These are phyloP conservation scores for Phytophthora constricta DNA, from an alignment of 352 stramenopile genomes.

Conservation along the genomic window DNA sequence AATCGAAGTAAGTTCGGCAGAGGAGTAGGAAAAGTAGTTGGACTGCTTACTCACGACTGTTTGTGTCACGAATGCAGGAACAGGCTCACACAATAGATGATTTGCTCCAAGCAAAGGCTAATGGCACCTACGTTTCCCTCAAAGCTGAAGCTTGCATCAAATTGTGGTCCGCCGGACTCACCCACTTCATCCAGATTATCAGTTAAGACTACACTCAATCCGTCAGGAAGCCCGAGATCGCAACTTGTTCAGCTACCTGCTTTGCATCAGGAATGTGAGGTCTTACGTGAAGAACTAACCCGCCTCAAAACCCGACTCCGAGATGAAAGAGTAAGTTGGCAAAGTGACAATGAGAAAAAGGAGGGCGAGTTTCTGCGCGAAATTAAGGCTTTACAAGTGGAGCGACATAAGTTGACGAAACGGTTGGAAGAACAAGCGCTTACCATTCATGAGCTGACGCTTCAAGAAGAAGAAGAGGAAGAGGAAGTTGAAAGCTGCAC, in stretches of 20 bases:
- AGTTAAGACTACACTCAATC: not conserved
- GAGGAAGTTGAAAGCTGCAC: slow-evolving; percentile 32
- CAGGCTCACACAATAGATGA: slow-evolving; percentile 83
- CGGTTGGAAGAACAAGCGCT: slow-evolving; percentile 65
- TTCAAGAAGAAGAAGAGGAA: slow-evolving; percentile 68
- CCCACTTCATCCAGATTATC: slow-evolving; percentile 6
- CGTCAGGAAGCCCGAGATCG: slow-evolving; percentile 10
- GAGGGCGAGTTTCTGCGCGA: slow-evolving; percentile 47
- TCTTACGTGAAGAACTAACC: slow-evolving; percentile 23
- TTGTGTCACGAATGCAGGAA: slow-evolving; percentile 40
- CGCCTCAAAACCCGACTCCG: slow-evolving; percentile 26
- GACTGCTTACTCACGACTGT: not conserved
- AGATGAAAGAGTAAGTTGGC: slow-evolving; percentile 36
- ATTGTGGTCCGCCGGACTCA: slow-evolving; percentile 9
- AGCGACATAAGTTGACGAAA: slow-evolving; percentile 51
- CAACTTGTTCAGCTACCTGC: slow-evolving; percentile 9
- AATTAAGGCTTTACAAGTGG: slow-evolving; percentile 49
- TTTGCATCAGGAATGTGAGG: slow-evolving; percentile 33
- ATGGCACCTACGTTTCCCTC: slow-evolving; percentile 43
- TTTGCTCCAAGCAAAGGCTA: slow-evolving; percentile 56
- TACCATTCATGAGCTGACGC: slow-evolving; percentile 81
- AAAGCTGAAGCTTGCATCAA: slow-evolving; percentile 25
- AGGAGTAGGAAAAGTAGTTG: not conserved
- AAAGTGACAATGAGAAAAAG: slow-evolving; percentile 41
- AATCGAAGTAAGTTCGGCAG: slow-evolving; percentile 62